These are phyloP conservation scores for Moricandia arvensis DNA, from an alignment of 345 rosid genomes.

Conservation along the genomic window DNA sequence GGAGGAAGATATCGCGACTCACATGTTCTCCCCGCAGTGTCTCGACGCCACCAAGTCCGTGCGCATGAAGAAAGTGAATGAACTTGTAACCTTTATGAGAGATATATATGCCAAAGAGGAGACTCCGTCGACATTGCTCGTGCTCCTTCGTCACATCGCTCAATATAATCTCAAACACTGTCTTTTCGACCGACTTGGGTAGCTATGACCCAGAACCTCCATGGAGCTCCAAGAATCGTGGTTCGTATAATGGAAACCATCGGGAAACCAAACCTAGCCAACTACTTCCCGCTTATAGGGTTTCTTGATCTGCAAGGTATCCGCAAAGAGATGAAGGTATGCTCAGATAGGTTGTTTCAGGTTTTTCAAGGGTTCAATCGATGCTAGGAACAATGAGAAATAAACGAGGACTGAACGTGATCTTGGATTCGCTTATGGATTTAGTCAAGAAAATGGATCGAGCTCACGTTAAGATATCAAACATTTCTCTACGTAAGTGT, in stretches of 20 bases:
- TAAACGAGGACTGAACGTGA: not conserved
- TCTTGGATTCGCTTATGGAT: slow-evolving; percentile 36
- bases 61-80: slow-evolving; percentile 21
- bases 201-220: slow-evolving; percentile 14
- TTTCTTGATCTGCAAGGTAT: slow-evolving; percentile 46
- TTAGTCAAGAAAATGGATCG: slow-evolving; percentile 18
- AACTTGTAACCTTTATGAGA: slow-evolving; percentile 30
- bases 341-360: slow-evolving; percentile 5
- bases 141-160: slow-evolving; percentile 41
- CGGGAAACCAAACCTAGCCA: slow-evolving; percentile 47
- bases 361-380: slow-evolving; percentile 32
- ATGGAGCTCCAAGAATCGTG: slow-evolving; percentile 35
- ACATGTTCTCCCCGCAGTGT: slow-evolving; percentile 10
- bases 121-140: slow-evolving; percentile 40
- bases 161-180: slow-evolving; percentile 39
- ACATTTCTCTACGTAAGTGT: slow-evolving; percentile 37
- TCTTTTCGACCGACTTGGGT: slow-evolving; percentile 45
- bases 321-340: slow-evolving; percentile 16
- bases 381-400: slow-evolving; percentile 23
- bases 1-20: slow-evolving; percentile 20
- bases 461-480: slow-evolving; percentile 24
- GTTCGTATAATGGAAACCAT: slow-evolving; percentile 33
- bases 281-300: slow-evolving; percentile 45
- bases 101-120: slow-evolving; percentile 15
- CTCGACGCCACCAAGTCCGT: not conserved